phyloP scores from a whole-genome alignment of 441 rosid genomes.

The Eruca vesicaria region DNA sequence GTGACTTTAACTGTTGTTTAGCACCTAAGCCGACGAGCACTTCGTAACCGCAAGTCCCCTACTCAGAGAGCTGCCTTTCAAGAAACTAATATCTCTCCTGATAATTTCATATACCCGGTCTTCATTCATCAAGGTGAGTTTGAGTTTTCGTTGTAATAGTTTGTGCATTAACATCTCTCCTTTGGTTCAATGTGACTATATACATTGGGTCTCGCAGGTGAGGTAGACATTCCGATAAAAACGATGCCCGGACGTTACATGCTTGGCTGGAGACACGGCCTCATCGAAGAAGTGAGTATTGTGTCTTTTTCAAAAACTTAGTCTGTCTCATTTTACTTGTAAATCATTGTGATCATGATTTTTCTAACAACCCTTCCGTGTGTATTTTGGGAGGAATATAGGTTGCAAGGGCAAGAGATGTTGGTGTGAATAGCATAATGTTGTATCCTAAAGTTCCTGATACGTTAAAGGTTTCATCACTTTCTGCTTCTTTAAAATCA shows the following conservation, averaged over 20 bases:
- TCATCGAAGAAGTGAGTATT: constrained; percentile 63
- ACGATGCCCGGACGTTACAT: constrained; percentile 95
- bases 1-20: constrained; percentile 27
- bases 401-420: constrained; percentile 88
- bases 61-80: constrained; percentile 71
- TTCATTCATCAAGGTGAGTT: constrained; percentile 86
- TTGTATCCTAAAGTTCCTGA: constrained; percentile 95
- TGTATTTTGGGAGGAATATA: constrained; percentile 26
- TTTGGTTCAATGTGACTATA: background rate
- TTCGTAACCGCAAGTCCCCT: constrained; percentile 75
- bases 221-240: constrained; percentile 85
- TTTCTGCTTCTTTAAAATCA: background rate
- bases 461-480: constrained; percentile 60
- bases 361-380: background rate
- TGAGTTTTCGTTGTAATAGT: background rate
- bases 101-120: constrained; percentile 82
- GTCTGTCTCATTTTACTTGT: background rate
- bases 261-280: constrained; percentile 97
- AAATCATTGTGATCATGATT: background rate
- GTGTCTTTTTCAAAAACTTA: background rate
- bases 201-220: constrained; percentile 46
- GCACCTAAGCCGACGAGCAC: constrained; percentile 76
- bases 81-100: constrained; percentile 72
- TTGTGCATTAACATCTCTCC: background rate
- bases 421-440: constrained; percentile 80